These are phyloP conservation scores for Heliocybe sulcata DNA, from an alignment of 1,284 basidiomycete genomes.

Conservation along the genomic window DNA sequence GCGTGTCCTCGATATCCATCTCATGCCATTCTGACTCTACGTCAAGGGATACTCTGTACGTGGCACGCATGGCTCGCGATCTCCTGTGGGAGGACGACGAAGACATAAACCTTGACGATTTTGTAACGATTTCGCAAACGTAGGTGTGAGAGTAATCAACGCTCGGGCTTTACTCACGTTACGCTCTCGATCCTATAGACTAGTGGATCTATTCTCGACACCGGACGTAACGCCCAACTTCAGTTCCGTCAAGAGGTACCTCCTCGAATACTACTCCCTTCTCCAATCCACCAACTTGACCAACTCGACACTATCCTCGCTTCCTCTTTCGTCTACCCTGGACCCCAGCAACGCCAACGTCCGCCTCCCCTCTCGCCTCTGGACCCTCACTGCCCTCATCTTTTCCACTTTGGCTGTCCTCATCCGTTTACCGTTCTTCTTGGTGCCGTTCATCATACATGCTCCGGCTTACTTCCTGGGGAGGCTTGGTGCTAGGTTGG, in stretches of 20 bases:
- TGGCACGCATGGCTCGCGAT: conserved; percentile 84
- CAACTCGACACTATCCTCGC: conserved; percentile 73
- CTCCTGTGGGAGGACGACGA: conserved; percentile 80
- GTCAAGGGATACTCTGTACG: conserved; percentile 77
- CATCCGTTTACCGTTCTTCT: conserved; percentile 79
- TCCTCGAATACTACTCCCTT: conserved; percentile 85
- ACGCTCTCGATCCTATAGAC: conserved; percentile 27
- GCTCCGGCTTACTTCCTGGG: conserved; percentile 79
- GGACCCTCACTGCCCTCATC: conserved; percentile 71
- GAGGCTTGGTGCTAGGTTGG: conserved; percentile 64
- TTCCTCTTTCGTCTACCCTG: conserved; percentile 72
- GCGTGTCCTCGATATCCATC: conserved; percentile 17
- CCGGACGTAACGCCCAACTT: conserved; percentile 55
- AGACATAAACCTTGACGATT: conserved; percentile 72
- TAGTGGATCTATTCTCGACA: conserved; percentile 80
- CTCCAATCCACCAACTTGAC: conserved; percentile 76
- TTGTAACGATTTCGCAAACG: conserved; percentile 85
- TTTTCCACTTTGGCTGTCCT: conserved; percentile 69
- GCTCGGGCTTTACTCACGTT: background rate
- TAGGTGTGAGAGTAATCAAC: conserved; percentile 23
- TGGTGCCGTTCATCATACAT: conserved; percentile 78
- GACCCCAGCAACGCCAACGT: conserved; percentile 63
- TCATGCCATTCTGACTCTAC: background rate
- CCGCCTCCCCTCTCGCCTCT: conserved; percentile 74
- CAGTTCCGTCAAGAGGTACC: conserved; percentile 52